Percentiles rank a stretch among this genome's conserved stretches.
Conservation (phyloP, 352 stramenopile species). For the Pythium chondricola region DNA sequence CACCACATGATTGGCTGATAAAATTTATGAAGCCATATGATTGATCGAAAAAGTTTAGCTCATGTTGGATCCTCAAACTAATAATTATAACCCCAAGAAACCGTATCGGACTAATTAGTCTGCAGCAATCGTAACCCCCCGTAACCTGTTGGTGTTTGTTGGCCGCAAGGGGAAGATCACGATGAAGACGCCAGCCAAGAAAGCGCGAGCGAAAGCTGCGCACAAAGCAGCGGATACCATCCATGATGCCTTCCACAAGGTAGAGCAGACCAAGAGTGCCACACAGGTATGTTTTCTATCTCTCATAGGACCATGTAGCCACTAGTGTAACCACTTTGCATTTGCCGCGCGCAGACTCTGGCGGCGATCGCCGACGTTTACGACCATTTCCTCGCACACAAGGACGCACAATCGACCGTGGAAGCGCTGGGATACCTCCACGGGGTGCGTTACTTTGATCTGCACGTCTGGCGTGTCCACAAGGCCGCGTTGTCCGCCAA, state of each 20-base stretch:
- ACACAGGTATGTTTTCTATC: constrained; percentile 4
- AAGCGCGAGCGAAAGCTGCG: background rate
- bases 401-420: constrained; percentile 50
- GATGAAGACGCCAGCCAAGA: background rate
- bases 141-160: too few species aligned
- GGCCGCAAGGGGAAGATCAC: too few species aligned
- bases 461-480: constrained; percentile 5
- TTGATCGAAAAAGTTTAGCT: constrained; percentile 1
- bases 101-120: too few species aligned
- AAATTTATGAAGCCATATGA: background rate
- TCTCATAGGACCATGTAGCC: background rate
- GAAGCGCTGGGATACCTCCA: constrained; percentile 29
- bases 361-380: constrained; percentile 30
- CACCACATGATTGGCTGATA: background rate
- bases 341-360: constrained; percentile 2
- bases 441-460: background rate
- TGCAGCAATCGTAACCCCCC: too few species aligned
- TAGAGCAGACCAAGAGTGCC: constrained; percentile 4
- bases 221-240: background rate
- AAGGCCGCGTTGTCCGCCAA: background rate
- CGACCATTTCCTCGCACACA: constrained; percentile 20
- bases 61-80: too few species aligned
- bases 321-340: background rate
- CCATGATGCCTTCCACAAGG: constrained; percentile 1
- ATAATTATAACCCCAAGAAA: too few species aligned